Conservation (phyloP, 176 grass and related monocot species). For the Cocos nucifera region DNA sequence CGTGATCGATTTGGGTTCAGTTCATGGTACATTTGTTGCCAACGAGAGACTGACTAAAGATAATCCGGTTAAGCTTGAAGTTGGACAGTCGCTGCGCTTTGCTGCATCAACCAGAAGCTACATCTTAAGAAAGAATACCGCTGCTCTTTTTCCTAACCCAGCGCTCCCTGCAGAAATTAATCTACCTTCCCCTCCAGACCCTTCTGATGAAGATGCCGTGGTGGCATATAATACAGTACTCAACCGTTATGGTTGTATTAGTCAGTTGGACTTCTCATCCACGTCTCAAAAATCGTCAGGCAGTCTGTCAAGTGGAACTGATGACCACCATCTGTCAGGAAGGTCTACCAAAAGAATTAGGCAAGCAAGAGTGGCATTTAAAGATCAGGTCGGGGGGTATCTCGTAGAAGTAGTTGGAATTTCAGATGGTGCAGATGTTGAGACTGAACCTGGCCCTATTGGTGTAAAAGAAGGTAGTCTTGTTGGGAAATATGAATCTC, state of each 20-base stretch:
- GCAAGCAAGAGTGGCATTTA: conserved; percentile 60
- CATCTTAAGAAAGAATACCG: conserved; percentile 59
- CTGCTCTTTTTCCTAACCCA: conserved; percentile 46
- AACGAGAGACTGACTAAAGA: conserved; percentile 90
- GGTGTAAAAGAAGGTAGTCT: conserved; percentile 96
- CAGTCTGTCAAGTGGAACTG: conserved; percentile 19
- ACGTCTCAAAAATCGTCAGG: conserved; percentile 25
- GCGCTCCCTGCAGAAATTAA: conserved; percentile 53
- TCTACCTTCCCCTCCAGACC: conserved; percentile 86
- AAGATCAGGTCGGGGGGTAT: conserved; percentile 59
- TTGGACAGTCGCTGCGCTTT: conserved; percentile 90
- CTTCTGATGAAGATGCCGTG: conserved; percentile 73
- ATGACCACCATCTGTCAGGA: conserved; percentile 17
- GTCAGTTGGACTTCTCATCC: conserved; percentile 32
- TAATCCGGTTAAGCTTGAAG: conserved; percentile 79
- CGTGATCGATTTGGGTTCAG: conserved; percentile 84
- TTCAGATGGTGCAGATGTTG: conserved; percentile 44
- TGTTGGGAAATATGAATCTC: conserved; percentile 94
- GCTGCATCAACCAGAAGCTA: conserved; percentile 90
- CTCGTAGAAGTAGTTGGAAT: too few species aligned
- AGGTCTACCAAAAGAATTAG: conserved; percentile 65
- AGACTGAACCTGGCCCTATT: conserved; percentile 77
- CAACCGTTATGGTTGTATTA: conserved; percentile 62
- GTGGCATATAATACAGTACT: conserved; percentile 95
- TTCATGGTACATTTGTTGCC: conserved; percentile 94